These are phyloP conservation scores for Plectosphaerella plurivora DNA, from an alignment of 2,329 filamentous ascomycete species.

Conservation along the genomic window DNA sequence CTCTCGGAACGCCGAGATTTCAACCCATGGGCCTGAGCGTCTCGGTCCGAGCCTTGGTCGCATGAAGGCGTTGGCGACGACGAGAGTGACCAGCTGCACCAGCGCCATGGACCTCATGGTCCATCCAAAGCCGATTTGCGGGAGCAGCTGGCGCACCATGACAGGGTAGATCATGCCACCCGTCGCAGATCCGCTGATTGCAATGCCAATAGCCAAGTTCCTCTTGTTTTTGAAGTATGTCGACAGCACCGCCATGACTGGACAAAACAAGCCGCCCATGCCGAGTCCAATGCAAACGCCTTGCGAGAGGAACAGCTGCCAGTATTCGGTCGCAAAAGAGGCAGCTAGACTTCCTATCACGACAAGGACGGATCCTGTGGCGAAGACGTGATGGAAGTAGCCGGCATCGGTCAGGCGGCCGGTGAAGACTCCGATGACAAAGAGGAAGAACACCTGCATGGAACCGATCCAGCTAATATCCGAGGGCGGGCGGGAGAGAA, in stretches of 20 bases:
- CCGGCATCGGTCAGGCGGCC: constrained; percentile 40
- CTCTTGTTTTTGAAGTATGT: constrained; percentile 56
- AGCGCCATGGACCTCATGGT: constrained; percentile 44
- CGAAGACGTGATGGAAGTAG: constrained; percentile 31
- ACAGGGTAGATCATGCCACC: constrained; percentile 49
- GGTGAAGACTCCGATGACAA: constrained; percentile 34
- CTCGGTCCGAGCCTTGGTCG: constrained; percentile 34
- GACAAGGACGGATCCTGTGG: constrained; percentile 31
- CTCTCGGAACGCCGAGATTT: constrained; percentile 38
- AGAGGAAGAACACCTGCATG: constrained; percentile 36
- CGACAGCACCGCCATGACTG: constrained; percentile 54
- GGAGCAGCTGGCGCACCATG: constrained; percentile 26
- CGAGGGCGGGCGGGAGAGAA: constrained; percentile 24
- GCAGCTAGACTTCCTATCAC: constrained; percentile 40
- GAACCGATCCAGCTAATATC: constrained; percentile 41
- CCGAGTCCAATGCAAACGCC: constrained; percentile 45
- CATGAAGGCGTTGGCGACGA: constrained; percentile 30
- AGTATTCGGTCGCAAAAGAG: constrained; percentile 36
- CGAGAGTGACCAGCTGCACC: constrained; percentile 34
- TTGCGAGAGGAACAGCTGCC: constrained; percentile 44
- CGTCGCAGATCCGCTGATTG: constrained; percentile 52
- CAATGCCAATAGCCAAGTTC: constrained; percentile 54
- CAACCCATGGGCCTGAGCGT: constrained; percentile 34
- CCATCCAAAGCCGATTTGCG: constrained; percentile 51
- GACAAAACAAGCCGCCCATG: constrained; percentile 52